phyloP scores from a whole-genome alignment of 1,139 yeast species.

The Taphrina confusa region DNA sequence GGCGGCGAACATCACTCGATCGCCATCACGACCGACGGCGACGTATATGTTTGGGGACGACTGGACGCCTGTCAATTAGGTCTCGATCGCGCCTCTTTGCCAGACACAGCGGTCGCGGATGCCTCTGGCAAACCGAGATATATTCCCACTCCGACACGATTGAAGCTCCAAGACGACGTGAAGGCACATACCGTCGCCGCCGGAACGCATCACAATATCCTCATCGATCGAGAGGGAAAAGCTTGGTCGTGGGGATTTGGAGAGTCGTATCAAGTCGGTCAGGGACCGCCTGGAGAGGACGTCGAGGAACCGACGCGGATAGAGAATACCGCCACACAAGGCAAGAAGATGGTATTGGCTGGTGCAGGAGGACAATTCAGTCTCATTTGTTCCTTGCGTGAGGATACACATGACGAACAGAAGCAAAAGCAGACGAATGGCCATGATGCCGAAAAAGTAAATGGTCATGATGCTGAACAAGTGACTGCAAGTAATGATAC shows the following conservation, averaged over 20 bases:
- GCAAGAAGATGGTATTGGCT: slow-evolving; percentile 64
- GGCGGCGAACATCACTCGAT: slow-evolving; percentile 96
- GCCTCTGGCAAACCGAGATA: slow-evolving; percentile 79
- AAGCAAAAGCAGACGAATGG: too few relatives aligned
- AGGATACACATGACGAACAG: too few relatives aligned
- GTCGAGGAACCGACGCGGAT: slow-evolving; percentile 83
- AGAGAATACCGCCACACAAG: slow-evolving; percentile 86
- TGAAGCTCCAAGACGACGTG: slow-evolving; percentile 54
- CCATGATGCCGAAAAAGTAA: too few relatives aligned
- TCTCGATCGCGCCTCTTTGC: slow-evolving; percentile 62
- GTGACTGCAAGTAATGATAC: too few relatives aligned
- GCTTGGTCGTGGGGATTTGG: slow-evolving; percentile 98
- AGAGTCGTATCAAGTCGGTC: slow-evolving; percentile 92
- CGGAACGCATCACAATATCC: slow-evolving; percentile 92
- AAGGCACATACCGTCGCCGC: slow-evolving; percentile 66
- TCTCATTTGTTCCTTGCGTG: slow-evolving; percentile 24
- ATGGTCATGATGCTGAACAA: too few relatives aligned
- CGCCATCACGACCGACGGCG: slow-evolving; percentile 70
- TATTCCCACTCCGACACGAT: slow-evolving; percentile 74
- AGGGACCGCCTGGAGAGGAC: slow-evolving; percentile 89
- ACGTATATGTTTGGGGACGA: slow-evolving; percentile 82
- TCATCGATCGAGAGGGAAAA: slow-evolving; percentile 75
- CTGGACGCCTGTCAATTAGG: slow-evolving; percentile 93
- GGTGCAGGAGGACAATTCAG: slow-evolving; percentile 97
- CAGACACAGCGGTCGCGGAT: slow-evolving; percentile 71